Evolutionary conservation across 768 basidiomycete genomes (phyloP).

Genomic region (Wakefieldia striispora): DNA sequence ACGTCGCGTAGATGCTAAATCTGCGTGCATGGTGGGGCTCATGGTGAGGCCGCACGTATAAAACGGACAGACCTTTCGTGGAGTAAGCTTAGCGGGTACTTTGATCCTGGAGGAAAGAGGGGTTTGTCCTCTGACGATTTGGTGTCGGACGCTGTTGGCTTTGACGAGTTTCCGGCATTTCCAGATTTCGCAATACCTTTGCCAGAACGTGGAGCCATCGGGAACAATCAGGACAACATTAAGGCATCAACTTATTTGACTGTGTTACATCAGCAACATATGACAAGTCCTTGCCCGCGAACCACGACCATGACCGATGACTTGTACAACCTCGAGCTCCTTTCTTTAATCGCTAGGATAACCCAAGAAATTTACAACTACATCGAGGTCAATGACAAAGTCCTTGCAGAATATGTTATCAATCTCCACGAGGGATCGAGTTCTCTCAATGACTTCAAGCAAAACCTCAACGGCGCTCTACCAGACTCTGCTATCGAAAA

Average conservation of each 20-base stretch:
- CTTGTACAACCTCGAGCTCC: slow-evolving; percentile 88
- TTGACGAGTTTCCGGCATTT: slow-evolving; percentile 79
- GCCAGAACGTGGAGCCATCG: slow-evolving; percentile 52
- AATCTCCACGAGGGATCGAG: slow-evolving; percentile 82
- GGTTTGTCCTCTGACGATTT: slow-evolving; percentile 44
- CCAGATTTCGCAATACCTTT: slow-evolving; percentile 85
- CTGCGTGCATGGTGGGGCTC: slow-evolving; percentile 2
- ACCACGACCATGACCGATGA: slow-evolving; percentile 69
- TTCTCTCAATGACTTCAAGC: slow-evolving; percentile 77
- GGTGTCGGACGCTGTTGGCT: slow-evolving; percentile 12
- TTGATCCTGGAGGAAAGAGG: slow-evolving; percentile 81
- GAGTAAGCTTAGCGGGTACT: slow-evolving; percentile 76
- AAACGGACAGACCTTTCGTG: slow-evolving; percentile 74
- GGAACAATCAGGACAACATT: too few relatives aligned
- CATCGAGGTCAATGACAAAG: slow-evolving; percentile 82
- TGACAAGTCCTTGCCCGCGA: too few relatives aligned
- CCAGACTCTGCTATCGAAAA: slow-evolving; percentile 90
- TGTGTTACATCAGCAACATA: slow-evolving; percentile 21
- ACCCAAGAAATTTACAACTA: slow-evolving; percentile 93
- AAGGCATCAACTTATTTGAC: too few relatives aligned
- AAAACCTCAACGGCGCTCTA: slow-evolving; percentile 75
- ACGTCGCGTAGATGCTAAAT: background rate
- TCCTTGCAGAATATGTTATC: slow-evolving; percentile 93
- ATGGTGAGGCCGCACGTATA: background rate
- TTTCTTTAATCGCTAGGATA: slow-evolving; percentile 89